Percentiles rank a stretch among this genome's conserved stretches.
phyloP scores from a whole-genome alignment of 1,284 basidiomycete genomes.

The Ustilago bromivora region DNA sequence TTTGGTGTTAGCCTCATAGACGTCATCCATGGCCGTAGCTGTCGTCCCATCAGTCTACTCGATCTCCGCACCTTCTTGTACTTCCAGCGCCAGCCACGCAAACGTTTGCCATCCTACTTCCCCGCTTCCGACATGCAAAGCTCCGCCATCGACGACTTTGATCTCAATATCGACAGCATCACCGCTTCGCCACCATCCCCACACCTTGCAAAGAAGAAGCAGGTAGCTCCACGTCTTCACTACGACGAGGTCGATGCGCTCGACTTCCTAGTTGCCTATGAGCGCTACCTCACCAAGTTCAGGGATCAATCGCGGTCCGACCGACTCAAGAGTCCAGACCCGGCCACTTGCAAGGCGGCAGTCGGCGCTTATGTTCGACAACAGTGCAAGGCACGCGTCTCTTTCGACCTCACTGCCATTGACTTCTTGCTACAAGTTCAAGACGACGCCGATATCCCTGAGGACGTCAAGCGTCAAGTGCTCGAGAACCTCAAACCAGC shows the following conservation, averaged over 20 bases:
- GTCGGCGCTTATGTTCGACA: conserved; percentile 38
- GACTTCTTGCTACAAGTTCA: conserved; percentile 24
- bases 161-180: conserved; percentile 27
- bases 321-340: conserved; percentile 41
- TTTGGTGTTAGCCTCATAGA: conserved; percentile 54
- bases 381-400: conserved; percentile 31
- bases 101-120: conserved; percentile 32
- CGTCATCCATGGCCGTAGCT: conserved; percentile 58
- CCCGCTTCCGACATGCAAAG: conserved; percentile 46
- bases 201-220: conserved; percentile 12
- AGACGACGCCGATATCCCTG: conserved; percentile 12
- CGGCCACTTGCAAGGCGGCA: conserved; percentile 40
- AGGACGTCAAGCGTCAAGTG: conserved; percentile 23
- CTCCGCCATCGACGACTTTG: conserved; percentile 30
- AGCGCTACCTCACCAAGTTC: conserved; percentile 49
- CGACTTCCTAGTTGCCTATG: conserved; percentile 56
- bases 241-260: conserved; percentile 57
- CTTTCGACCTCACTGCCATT: conserved; percentile 30
- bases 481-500: conserved; percentile 27
- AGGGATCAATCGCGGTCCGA: conserved; percentile 38
- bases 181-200: conserved; percentile 11
- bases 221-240: conserved; percentile 10
- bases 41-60: conserved; percentile 53
- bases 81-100: conserved; percentile 39
- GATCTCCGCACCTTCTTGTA: conserved; percentile 38